These are phyloP conservation scores for Claviceps sp. DNA, from an alignment of 2,329 filamentous ascomycete genomes.

Conservation along the genomic window DNA sequence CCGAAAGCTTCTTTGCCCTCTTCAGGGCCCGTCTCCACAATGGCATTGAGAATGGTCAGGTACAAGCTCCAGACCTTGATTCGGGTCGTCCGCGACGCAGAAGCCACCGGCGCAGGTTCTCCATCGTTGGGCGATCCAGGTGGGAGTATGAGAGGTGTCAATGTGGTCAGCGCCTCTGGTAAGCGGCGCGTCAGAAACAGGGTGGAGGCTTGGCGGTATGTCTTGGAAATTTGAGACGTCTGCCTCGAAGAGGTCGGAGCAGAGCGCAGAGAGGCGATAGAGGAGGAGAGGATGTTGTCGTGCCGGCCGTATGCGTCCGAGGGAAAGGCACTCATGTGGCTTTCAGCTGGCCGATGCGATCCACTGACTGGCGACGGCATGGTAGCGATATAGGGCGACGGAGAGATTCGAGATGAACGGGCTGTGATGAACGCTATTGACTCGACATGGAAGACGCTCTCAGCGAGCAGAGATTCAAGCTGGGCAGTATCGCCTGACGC, in stretches of 20 bases:
- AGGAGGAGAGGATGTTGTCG: conserved; percentile 44
- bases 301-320: conserved; percentile 28
- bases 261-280: conserved; percentile 55
- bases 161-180: conserved; percentile 74
- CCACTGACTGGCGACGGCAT: conserved; percentile 34
- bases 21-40: conserved; percentile 76
- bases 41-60: conserved; percentile 80
- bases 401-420: neutral
- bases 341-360: conserved; percentile 30
- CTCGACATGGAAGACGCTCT: neutral
- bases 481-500: neutral
- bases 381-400: neutral
- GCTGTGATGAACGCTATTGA: neutral
- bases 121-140: conserved; percentile 33
- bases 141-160: conserved; percentile 68
- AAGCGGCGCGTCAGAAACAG: conserved; percentile 89
- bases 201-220: conserved; percentile 86
- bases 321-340: conserved; percentile 23
- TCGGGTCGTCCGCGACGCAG: conserved; percentile 66
- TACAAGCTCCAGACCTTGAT: conserved; percentile 98
- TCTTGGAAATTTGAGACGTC: conserved; percentile 69
- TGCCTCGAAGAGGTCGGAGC: conserved; percentile 47
- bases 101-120: conserved; percentile 60
- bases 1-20: conserved; percentile 87
- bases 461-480: neutral